These are phyloP conservation scores for Alternaria triticimaculans DNA, from an alignment of 2,329 filamentous ascomycete species.

Conservation along the genomic window DNA sequence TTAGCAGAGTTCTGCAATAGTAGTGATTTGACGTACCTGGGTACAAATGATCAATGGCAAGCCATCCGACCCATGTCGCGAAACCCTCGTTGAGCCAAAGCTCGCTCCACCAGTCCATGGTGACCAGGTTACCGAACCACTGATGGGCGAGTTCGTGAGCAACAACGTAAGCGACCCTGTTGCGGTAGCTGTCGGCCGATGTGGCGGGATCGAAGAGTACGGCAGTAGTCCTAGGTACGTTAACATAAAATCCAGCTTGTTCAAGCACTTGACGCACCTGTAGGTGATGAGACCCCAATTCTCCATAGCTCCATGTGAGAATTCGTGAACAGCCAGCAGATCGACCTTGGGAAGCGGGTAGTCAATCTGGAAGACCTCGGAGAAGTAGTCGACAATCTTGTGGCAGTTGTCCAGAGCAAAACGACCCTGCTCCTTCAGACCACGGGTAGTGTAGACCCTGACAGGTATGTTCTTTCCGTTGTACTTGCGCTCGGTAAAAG, in stretches of 20 bases:
- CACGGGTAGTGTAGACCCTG: constrained; percentile 92
- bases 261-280: constrained; percentile 53
- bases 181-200: constrained; percentile 89
- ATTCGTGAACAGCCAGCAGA: constrained; percentile 94
- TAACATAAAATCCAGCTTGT: constrained; percentile 2
- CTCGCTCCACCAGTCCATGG: constrained; percentile 97
- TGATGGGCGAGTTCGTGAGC: constrained; percentile 97
- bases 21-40: constrained; percentile 60
- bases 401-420: constrained; percentile 91
- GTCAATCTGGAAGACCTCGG: constrained; percentile 86
- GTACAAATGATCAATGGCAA: constrained; percentile 87
- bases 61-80: constrained; percentile 97
- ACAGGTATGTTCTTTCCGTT: constrained; percentile 91
- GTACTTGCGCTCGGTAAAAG: constrained; percentile 86
- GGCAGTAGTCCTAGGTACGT: constrained; percentile 70
- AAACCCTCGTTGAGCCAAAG: constrained; percentile 94
- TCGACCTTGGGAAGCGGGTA: constrained; percentile 94
- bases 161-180: constrained; percentile 93
- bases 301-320: constrained; percentile 90
- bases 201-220: constrained; percentile 94
- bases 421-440: constrained; percentile 89
- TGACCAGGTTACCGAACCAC: constrained; percentile 95
- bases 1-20: constrained; percentile 5
- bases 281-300: constrained; percentile 99
- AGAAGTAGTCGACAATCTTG: constrained; percentile 95